Conservation (phyloP, 2,329 filamentous ascomycete species). For the Talaromyces islandicus region DNA sequence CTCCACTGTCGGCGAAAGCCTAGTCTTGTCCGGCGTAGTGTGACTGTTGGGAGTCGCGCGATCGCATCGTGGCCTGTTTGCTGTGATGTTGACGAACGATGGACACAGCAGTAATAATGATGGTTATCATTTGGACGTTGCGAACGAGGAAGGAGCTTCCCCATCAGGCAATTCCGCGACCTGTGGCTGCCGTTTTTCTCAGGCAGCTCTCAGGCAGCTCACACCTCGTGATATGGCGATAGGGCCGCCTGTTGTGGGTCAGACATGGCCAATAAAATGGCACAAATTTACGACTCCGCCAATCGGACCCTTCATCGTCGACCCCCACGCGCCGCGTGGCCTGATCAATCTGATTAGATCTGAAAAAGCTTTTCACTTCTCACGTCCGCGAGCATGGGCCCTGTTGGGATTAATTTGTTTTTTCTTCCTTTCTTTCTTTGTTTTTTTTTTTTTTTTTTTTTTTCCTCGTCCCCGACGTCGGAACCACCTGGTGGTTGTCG, state of each 20-base stretch:
- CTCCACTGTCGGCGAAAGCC: background rate
- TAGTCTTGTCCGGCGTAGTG: background rate
- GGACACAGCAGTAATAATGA: too few relatives aligned
- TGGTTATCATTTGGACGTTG: too few relatives aligned
- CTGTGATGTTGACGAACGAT: background rate
- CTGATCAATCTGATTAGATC: background rate
- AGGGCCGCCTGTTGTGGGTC: background rate
- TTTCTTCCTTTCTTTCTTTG: too few relatives aligned
- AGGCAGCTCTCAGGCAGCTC: background rate
- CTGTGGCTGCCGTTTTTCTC: background rate
- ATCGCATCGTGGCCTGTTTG: background rate
- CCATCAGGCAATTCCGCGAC: background rate
- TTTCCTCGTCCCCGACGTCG: too few relatives aligned
- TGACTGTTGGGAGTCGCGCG: background rate
- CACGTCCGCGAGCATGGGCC: background rate
- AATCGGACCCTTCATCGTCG: background rate
- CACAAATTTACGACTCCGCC: background rate
- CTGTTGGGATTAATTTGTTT: too few relatives aligned
- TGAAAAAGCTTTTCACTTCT: background rate
- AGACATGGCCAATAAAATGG: background rate
- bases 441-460: too few relatives aligned
- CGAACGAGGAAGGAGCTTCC: background rate
- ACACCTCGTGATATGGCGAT: background rate
- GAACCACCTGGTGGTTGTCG: background rate
- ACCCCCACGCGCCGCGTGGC: background rate